Percentiles rank a stretch among this genome's conserved stretches.
These are phyloP conservation scores for Globisporangium polare DNA, from an alignment of 352 stramenopile species.

Conservation along the genomic window DNA sequence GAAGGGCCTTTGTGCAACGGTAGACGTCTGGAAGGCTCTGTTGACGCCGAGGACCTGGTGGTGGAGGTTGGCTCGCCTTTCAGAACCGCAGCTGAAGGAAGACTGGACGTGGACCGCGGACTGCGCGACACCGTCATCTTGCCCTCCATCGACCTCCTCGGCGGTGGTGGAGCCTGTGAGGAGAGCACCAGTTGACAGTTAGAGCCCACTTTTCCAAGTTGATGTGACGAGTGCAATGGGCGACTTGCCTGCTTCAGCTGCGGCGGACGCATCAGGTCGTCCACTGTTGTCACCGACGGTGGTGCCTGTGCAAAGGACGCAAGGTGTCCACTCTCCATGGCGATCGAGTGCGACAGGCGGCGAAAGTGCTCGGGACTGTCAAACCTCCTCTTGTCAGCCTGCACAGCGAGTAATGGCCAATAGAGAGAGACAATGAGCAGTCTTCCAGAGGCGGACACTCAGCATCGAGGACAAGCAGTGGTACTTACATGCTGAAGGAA, in stretches of 20 bases:
- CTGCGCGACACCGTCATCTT: conserved; percentile 24
- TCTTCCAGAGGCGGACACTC: neutral
- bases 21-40: neutral
- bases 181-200: neutral
- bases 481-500: conserved; percentile 65
- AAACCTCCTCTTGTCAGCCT: conserved; percentile 28
- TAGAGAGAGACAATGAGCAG: neutral
- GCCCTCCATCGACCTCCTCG: conserved; percentile 16
- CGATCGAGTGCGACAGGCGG: neutral
- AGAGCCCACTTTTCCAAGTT: neutral
- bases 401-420: neutral
- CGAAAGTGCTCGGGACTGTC: neutral
- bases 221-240: neutral
- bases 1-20: conserved; percentile 2
- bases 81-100: conserved; percentile 5
- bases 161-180: neutral
- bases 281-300: conserved; percentile 15
- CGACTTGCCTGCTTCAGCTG: conserved; percentile 23
- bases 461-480: conserved; percentile 1
- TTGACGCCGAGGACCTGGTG: neutral
- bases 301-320: neutral
- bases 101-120: conserved; percentile 17
- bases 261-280: conserved; percentile 38
- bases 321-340: neutral
- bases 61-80: neutral